phyloP scores from a whole-genome alignment of 805 yeast species.

The Kluyveromyces aestuarii region DNA sequence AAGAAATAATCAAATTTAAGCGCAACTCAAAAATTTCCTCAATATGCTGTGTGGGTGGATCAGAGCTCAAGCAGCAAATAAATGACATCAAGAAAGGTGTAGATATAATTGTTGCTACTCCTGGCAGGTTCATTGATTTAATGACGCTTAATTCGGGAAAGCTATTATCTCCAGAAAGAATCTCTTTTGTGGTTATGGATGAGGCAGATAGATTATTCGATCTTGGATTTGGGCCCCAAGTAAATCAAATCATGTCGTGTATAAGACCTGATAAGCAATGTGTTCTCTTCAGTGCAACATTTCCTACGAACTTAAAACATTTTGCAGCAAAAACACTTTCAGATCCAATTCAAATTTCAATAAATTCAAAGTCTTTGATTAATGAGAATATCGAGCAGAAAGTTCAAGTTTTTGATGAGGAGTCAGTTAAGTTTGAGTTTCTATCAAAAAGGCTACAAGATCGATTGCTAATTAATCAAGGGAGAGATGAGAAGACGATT shows the following conservation, averaged over 20 bases:
- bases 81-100: conserved; percentile 69
- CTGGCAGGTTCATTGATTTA: conserved; percentile 88
- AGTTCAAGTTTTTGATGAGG: conserved; percentile 48
- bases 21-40: conserved; percentile 34
- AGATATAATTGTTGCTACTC: conserved; percentile 84
- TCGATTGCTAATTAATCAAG: conserved; percentile 6
- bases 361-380: conserved; percentile 74
- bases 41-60: conserved; percentile 86
- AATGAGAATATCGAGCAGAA: conserved; percentile 71
- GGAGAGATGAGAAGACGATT: conserved; percentile 44
- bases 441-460: conserved; percentile 49
- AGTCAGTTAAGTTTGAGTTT: conserved; percentile 45
- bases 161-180: conserved; percentile 50
- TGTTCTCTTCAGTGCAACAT: conserved; percentile 88
- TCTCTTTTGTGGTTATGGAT: conserved; percentile 80
- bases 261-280: conserved; percentile 83
- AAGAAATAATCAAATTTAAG: conserved; percentile 53
- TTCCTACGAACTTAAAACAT: conserved; percentile 69
- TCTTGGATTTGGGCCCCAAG: conserved; percentile 95
- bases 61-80: conserved; percentile 74
- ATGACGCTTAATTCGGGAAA: conserved; percentile 77
- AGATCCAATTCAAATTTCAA: conserved; percentile 65
- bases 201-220: conserved; percentile 97
- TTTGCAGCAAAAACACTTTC: conserved; percentile 58
- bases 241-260: conserved; percentile 65